A percentile compares a stretch with the other conserved stretches of the same genome.
phyloP scores from a whole-genome alignment of 2,329 filamentous ascomycete species.

The Paracamarosporium sp. region DNA sequence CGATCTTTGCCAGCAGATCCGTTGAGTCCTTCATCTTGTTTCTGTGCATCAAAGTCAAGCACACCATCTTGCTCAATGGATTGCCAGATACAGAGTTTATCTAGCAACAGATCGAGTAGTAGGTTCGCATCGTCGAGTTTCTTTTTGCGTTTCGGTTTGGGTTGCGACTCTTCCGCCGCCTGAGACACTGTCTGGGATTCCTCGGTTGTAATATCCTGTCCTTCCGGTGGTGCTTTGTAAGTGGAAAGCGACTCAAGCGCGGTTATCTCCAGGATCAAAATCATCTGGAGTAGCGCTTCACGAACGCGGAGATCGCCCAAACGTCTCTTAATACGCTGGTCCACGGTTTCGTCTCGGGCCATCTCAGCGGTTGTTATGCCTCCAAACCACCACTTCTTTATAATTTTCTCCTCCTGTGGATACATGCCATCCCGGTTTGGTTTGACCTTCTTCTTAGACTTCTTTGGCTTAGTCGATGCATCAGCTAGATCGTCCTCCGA shows the following conservation, averaged over 20 bases:
- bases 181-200: constrained; percentile 17
- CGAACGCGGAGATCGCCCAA: constrained; percentile 72
- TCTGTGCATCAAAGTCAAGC: constrained; percentile 40
- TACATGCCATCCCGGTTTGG: constrained; percentile 73
- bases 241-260: constrained; percentile 65
- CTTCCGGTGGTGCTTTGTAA: constrained; percentile 39
- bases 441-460: constrained; percentile 56
- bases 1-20: constrained; percentile 59
- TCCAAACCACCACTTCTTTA: constrained; percentile 73
- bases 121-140: constrained; percentile 71
- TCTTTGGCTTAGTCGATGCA: constrained; percentile 45
- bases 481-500: constrained; percentile 51
- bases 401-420: constrained; percentile 67
- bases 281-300: constrained; percentile 82
- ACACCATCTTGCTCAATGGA: constrained; percentile 69
- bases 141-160: constrained; percentile 53
- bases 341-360: constrained; percentile 40
- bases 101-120: constrained; percentile 75
- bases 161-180: constrained; percentile 12
- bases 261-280: constrained; percentile 77
- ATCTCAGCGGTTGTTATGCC: constrained; percentile 48
- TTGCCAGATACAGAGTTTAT: constrained; percentile 84
- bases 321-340: constrained; percentile 66
- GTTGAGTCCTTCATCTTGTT: constrained; percentile 27
- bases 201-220: background rate